phyloP scores from a whole-genome alignment of 768 basidiomycete species.

The Mycena galopus region DNA sequence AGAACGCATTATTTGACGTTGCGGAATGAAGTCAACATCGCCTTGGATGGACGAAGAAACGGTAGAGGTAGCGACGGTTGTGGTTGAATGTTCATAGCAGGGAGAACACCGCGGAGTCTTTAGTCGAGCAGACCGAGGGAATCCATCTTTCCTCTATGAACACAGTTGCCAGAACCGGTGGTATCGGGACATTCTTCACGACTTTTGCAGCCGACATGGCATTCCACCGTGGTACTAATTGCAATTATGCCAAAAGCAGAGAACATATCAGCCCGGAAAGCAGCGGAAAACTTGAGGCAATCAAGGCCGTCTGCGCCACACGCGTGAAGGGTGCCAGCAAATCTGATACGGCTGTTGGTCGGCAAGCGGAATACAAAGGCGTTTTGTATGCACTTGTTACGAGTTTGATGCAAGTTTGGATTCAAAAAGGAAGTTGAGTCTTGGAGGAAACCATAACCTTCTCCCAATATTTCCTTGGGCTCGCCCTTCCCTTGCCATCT shows the following conservation, averaged over 20 bases:
- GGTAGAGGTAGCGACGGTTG: neutral
- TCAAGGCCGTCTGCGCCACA: slow-evolving; percentile 4
- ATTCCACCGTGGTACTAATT: slow-evolving; percentile 4
- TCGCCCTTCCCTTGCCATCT: neutral
- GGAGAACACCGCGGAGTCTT: neutral
- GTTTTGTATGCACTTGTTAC: slow-evolving; percentile 5
- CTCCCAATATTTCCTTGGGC: neutral
- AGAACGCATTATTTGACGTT: neutral
- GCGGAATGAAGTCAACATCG: neutral
- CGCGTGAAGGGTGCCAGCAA: neutral
- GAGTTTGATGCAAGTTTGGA: slow-evolving; percentile 21
- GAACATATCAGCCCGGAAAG: neutral
- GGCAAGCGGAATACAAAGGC: neutral
- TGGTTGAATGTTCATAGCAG: neutral
- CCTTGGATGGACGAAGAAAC: neutral
- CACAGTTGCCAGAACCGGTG: neutral
- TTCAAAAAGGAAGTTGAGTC: neutral
- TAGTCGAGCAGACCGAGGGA: neutral
- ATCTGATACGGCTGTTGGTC: neutral
- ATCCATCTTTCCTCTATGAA: neutral
- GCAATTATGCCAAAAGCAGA: slow-evolving; percentile 17
- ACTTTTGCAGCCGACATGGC: slow-evolving; percentile 19
- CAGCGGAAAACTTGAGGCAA: neutral
- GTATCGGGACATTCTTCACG: neutral
- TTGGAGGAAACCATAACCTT: slow-evolving; percentile 1